Percentiles rank a stretch among this genome's conserved stretches.
phyloP scores from a whole-genome alignment of 2,329 filamentous ascomycete species.

The Monosporascus sp. region DNA sequence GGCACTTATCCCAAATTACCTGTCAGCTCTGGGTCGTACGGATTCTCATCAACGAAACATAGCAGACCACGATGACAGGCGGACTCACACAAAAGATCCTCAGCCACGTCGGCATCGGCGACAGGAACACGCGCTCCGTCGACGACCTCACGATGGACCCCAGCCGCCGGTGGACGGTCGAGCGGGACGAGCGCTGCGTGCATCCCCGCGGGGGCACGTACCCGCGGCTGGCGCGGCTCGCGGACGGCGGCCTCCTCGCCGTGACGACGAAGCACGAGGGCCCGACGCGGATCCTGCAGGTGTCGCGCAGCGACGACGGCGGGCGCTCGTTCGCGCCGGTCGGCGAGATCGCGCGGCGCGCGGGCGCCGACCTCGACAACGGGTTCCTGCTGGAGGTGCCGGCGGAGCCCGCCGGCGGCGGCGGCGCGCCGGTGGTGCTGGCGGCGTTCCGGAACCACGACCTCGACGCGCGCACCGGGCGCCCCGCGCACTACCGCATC shows the following conservation, averaged over 20 bases:
- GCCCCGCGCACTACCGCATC: slow-evolving; percentile 39
- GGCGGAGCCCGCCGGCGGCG: slow-evolving; percentile 6
- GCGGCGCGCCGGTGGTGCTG: slow-evolving; percentile 27
- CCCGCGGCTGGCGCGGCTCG: slow-evolving; percentile 38
- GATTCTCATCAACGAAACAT: background rate
- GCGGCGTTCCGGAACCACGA: slow-evolving; percentile 46
- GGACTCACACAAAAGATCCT: slow-evolving; percentile 8
- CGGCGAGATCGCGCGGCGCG: slow-evolving; percentile 37
- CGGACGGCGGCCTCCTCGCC: slow-evolving; percentile 40
- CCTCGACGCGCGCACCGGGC: slow-evolving; percentile 25
- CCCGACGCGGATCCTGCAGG: slow-evolving; percentile 31
- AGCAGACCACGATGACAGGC: background rate
- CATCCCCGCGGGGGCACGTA: slow-evolving; percentile 37
- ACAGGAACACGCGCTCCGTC: slow-evolving; percentile 1
- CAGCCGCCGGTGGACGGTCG: slow-evolving; percentile 29
- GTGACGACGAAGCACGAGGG: slow-evolving; percentile 37
- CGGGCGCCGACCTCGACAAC: slow-evolving; percentile 41
- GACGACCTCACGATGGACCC: background rate
- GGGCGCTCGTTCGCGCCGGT: slow-evolving; percentile 34
- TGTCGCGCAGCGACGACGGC: slow-evolving; percentile 40
- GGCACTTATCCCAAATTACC: no score
- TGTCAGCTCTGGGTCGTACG: background rate
- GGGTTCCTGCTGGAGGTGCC: slow-evolving; percentile 38
- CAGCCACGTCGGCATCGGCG: slow-evolving; percentile 5
- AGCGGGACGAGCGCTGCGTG: slow-evolving; percentile 40